phyloP scores from a whole-genome alignment of 2,329 filamentous ascomycete genomes.

The Aspergillus sp. region DNA sequence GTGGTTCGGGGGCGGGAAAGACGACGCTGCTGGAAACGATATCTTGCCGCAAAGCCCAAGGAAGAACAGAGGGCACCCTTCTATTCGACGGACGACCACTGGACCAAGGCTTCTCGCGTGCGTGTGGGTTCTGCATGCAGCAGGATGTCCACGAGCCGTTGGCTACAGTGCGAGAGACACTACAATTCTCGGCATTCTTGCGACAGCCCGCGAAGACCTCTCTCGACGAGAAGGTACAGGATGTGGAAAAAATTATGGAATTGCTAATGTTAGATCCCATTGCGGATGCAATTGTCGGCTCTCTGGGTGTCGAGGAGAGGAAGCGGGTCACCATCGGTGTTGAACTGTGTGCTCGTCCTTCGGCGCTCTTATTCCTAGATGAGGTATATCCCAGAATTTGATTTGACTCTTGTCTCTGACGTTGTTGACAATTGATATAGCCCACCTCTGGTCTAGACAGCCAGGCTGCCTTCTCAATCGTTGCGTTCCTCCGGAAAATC shows the following conservation, averaged over 20 bases:
- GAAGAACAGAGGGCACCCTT: conserved; percentile 30
- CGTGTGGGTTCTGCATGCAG: conserved; percentile 50
- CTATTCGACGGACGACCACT: conserved; percentile 31
- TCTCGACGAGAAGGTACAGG: conserved; percentile 50
- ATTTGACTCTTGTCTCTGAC: too few relatives aligned
- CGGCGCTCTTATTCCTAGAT: conserved; percentile 49
- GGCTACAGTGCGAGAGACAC: conserved; percentile 55
- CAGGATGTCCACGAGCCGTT: conserved; percentile 58
- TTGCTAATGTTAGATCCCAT: conserved; percentile 58
- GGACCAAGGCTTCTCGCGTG: conserved; percentile 40
- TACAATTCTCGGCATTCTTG: conserved; percentile 56
- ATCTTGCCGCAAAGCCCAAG: conserved; percentile 31
- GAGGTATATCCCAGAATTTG: conserved; percentile 23
- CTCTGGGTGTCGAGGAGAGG: conserved; percentile 52
- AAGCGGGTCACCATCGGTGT: conserved; percentile 59
- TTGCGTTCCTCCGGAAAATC: conserved; percentile 52
- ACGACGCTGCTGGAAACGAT: conserved; percentile 36
- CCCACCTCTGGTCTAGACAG: conserved; percentile 58
- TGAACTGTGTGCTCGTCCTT: conserved; percentile 49
- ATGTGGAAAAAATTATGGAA: conserved; percentile 46
- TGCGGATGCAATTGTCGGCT: conserved; percentile 56
- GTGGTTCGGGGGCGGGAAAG: conserved; percentile 54
- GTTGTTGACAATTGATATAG: neutral
- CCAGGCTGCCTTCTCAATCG: conserved; percentile 56
- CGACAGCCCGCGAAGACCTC: conserved; percentile 51